Conservation (phyloP, 163 green algal species). For the Chloromonas sp. region DNA sequence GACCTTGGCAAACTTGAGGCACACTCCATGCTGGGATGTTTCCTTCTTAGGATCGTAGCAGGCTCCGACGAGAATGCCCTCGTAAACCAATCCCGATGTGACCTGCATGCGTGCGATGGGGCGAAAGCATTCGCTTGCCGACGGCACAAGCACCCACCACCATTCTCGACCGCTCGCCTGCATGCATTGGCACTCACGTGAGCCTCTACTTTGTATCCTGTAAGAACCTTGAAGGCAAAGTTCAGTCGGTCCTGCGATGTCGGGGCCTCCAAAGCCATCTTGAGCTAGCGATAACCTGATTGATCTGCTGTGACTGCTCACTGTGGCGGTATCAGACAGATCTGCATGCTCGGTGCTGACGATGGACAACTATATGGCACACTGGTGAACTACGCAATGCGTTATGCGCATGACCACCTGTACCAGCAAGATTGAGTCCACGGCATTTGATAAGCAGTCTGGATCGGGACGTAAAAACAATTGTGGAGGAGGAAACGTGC, state of each 20-base stretch:
- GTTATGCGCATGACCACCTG: too few relatives aligned
- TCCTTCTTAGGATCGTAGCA: slow-evolving; percentile 15
- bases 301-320: too few relatives aligned
- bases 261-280: not conserved
- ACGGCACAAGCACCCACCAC: not conserved
- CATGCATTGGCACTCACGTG: slow-evolving; percentile 40
- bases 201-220: slow-evolving; percentile 64
- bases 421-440: too few relatives aligned
- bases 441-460: too few relatives aligned
- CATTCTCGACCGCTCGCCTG: too few relatives aligned
- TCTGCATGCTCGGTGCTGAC: too few relatives aligned
- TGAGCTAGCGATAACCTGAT: not conserved
- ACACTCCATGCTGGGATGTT: slow-evolving; percentile 12
- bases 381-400: too few relatives aligned
- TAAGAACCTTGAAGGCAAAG: slow-evolving; percentile 43
- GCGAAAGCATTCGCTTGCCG: not conserved
- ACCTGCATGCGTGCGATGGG: slow-evolving; percentile 34
- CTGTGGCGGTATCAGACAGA: too few relatives aligned
- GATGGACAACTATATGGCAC: too few relatives aligned
- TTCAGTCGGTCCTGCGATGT: not conserved
- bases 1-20: slow-evolving; percentile 34
- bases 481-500: too few relatives aligned
- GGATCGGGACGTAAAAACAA: too few relatives aligned
- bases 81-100: slow-evolving; percentile 47
- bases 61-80: slow-evolving; percentile 63